Conservation (phyloP, 306 rosid genomes). For the Betula pendula region DNA sequence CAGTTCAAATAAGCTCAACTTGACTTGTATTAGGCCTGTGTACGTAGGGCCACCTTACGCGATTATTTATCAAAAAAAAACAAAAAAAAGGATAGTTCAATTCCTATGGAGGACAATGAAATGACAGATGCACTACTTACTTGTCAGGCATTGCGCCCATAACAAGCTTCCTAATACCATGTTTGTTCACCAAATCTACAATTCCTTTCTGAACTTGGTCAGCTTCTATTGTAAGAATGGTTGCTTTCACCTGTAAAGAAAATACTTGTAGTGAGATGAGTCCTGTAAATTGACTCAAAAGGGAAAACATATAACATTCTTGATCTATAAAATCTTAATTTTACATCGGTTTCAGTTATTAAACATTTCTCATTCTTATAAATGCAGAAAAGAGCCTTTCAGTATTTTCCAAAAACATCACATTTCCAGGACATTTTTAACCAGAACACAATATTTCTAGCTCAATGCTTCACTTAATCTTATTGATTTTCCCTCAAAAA, state of each 20-base stretch:
- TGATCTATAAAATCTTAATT: background rate
- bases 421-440: background rate
- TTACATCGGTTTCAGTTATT: background rate
- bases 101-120: slow-evolving; percentile 15
- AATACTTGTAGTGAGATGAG: slow-evolving; percentile 17
- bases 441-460: background rate
- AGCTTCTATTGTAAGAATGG: slow-evolving; percentile 49
- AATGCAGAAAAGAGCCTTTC: background rate
- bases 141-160: slow-evolving; percentile 68
- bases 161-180: slow-evolving; percentile 70
- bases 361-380: background rate
- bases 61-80: too few species aligned
- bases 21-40: too few species aligned
- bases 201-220: slow-evolving; percentile 74
- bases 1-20: too few species aligned
- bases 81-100: too few species aligned
- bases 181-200: slow-evolving; percentile 55
- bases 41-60: too few species aligned
- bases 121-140: slow-evolving; percentile 47
- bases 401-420: background rate
- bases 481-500: background rate
- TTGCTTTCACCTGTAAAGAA: slow-evolving; percentile 61
- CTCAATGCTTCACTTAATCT: background rate
- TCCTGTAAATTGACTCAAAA: background rate
- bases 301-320: background rate